Conservation (phyloP, 768 basidiomycete species). For the Hericium erinaceus region DNA sequence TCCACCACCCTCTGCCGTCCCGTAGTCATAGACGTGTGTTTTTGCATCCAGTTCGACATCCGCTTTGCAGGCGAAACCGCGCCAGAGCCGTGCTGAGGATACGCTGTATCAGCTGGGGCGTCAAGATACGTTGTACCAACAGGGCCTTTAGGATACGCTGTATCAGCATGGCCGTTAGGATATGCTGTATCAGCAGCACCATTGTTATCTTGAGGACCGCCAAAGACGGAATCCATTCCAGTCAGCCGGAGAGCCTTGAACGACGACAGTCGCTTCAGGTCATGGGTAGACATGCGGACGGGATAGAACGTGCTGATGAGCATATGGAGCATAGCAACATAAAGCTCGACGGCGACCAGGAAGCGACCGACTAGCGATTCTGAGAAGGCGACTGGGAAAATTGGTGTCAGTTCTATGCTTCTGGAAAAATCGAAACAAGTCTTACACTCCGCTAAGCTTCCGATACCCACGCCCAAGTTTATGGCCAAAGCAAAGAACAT, state of each 20-base stretch:
- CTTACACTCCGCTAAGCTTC: conserved; percentile 51
- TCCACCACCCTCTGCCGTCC: conserved; percentile 16
- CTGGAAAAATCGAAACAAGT: conserved; percentile 7
- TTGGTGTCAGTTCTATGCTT: neutral
- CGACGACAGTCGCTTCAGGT: conserved; percentile 13
- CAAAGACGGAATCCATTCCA: neutral
- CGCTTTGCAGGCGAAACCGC: neutral
- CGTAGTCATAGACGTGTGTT: conserved; percentile 17
- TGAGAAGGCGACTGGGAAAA: conserved; percentile 50
- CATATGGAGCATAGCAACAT: conserved; percentile 48
- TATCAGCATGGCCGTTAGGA: neutral
- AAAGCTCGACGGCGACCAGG: conserved; percentile 51
- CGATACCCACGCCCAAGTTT: conserved; percentile 43
- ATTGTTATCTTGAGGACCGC: neutral
- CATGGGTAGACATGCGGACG: neutral
- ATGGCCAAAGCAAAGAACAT: conserved; percentile 45
- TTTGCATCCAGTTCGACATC: conserved; percentile 31
- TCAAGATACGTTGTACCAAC: neutral
- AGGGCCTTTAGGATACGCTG: neutral
- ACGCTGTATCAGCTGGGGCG: neutral
- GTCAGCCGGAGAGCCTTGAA: conserved; percentile 15
- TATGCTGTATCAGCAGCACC: neutral
- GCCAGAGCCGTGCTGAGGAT: neutral
- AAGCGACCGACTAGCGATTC: conserved; percentile 65
- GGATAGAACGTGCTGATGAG: conserved; percentile 37